Evolutionary conservation across 208 protist species (phyloP).

Genomic region (Naegleria lovaniensis): DNA sequence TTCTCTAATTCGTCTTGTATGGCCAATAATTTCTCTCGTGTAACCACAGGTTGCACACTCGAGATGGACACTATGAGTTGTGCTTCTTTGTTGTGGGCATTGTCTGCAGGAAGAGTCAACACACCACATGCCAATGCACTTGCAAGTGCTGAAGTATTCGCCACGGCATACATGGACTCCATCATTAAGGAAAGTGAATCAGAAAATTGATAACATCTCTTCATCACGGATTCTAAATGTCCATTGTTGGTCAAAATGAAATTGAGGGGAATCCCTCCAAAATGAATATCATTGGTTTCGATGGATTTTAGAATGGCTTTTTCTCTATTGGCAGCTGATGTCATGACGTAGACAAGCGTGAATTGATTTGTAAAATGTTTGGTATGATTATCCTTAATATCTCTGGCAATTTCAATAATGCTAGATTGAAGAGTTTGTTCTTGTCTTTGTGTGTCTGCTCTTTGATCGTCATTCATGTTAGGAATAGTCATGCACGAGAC

Average conservation of each 20-base stretch:
- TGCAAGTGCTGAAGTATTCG: not conserved
- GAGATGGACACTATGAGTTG: not conserved
- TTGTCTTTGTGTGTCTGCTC: not conserved
- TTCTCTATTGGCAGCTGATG: not conserved
- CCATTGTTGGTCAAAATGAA: not conserved
- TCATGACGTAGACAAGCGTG: not conserved
- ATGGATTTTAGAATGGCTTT: not conserved
- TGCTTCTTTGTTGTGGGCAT: not conserved
- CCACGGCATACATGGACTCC: not conserved
- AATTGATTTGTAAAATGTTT: not conserved
- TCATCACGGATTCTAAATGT: not conserved
- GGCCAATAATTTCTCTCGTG: not conserved
- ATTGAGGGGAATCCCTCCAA: not conserved
- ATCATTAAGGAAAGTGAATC: not conserved
- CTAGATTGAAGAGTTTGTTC: not conserved
- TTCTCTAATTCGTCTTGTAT: not conserved
- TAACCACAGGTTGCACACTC: not conserved
- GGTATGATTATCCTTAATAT: not conserved
- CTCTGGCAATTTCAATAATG: not conserved
- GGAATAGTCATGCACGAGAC: no score
- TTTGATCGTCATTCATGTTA: not conserved
- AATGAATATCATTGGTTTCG: not conserved
- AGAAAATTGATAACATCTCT: not conserved
- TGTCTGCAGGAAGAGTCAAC: not conserved
- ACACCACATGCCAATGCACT: not conserved